A percentile compares a stretch with the other conserved stretches of the same genome.
Evolutionary conservation across 108 stramenopile genomes (phyloP).

Genomic region (Epipyxis sp.): DNA sequence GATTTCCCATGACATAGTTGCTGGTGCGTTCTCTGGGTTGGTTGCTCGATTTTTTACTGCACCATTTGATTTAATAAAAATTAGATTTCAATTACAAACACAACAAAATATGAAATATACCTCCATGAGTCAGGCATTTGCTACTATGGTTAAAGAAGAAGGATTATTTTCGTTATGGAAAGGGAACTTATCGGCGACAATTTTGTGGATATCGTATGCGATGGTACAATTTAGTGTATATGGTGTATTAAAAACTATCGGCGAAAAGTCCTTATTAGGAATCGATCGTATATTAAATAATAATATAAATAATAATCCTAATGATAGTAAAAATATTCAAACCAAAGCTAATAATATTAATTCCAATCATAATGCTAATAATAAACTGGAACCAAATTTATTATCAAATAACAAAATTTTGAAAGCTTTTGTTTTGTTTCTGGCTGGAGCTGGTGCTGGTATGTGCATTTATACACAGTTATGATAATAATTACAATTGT

Average conservation of each 20-base stretch:
- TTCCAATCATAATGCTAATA: too few species aligned
- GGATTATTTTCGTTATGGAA: slow-evolving; percentile 71
- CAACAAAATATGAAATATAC: slow-evolving; percentile 30
- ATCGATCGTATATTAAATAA: too few species aligned
- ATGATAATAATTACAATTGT: too few species aligned
- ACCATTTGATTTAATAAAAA: slow-evolving; percentile 83
- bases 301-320: too few species aligned
- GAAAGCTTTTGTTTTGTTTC: slow-evolving; percentile 56
- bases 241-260: slow-evolving; percentile 38
- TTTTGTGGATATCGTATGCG: slow-evolving; percentile 82
- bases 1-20: not conserved
- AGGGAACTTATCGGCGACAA: slow-evolving; percentile 82
- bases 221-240: slow-evolving; percentile 80
- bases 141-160: slow-evolving; percentile 69
- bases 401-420: not conserved
- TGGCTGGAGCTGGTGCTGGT: slow-evolving; percentile 73
- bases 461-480: too few species aligned
- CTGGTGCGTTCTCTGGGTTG: slow-evolving; percentile 28
- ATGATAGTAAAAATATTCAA: too few species aligned
- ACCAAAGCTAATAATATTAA: too few species aligned
- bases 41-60: slow-evolving; percentile 64
- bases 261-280: too few species aligned
- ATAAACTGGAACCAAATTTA: too few species aligned
- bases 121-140: slow-evolving; percentile 35
- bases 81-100: slow-evolving; percentile 66